phyloP scores from a whole-genome alignment of 129 eudicot genomes.

The Centella asiatica region DNA sequence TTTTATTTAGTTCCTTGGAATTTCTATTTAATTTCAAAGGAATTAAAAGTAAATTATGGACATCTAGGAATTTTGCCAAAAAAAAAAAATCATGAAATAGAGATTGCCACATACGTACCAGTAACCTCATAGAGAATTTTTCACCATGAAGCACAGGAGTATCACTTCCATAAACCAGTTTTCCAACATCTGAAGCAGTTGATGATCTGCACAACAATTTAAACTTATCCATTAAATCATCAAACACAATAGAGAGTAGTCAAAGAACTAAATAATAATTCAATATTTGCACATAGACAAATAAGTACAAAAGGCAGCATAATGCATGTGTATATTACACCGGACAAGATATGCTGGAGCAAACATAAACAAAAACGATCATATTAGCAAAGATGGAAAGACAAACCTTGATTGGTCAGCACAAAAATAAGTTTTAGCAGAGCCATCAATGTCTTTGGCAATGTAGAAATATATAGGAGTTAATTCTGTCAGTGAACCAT shows the following conservation, averaged over 20 bases:
- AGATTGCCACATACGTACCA: constrained; percentile 39
- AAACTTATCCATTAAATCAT: neutral
- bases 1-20: too few species aligned
- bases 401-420: constrained; percentile 63
- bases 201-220: constrained; percentile 52
- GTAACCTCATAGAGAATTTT: constrained; percentile 47
- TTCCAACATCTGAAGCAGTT: constrained; percentile 58
- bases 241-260: neutral
- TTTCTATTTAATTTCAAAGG: neutral
- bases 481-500: constrained; percentile 45
- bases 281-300: too few species aligned
- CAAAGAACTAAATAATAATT: neutral
- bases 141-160: constrained; percentile 78
- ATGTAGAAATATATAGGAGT: constrained; percentile 81
- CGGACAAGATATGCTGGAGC: neutral
- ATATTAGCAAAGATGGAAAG: neutral
- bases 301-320: neutral
- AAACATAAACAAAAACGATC: neutral
- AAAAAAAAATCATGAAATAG: neutral
- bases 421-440: constrained; percentile 51
- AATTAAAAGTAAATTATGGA: neutral
- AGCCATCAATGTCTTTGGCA: constrained; percentile 55
- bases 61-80: neutral
- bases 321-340: neutral
- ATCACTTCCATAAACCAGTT: constrained; percentile 54